These are phyloP conservation scores for Arachis stenosperma DNA, from an alignment of 306 rosid species.

Conservation along the genomic window DNA sequence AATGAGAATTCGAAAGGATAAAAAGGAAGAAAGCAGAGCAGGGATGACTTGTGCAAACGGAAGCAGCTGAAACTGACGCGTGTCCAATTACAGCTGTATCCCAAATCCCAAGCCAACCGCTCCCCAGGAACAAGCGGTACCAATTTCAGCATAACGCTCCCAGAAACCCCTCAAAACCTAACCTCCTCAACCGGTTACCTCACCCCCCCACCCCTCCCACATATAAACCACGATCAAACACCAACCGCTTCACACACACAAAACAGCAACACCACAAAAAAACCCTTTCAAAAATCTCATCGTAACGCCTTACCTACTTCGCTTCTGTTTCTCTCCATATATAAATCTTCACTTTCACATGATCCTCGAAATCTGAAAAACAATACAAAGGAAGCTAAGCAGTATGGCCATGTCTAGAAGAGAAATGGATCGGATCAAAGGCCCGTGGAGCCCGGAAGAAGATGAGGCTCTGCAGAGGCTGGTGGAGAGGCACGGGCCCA, in stretches of 20 bases:
- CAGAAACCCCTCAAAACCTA: conserved; percentile 3
- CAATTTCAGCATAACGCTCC: conserved; percentile 25
- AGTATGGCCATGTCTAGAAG: conserved; percentile 50
- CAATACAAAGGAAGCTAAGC: neutral
- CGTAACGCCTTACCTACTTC: neutral
- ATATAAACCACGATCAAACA: conserved; percentile 38
- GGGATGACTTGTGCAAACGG: conserved; percentile 42
- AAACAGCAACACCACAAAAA: neutral
- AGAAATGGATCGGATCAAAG: conserved; percentile 92
- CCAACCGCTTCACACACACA: neutral
- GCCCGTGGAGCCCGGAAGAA: conserved; percentile 98
- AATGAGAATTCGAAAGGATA: conserved; percentile 12
- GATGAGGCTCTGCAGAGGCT: conserved; percentile 69
- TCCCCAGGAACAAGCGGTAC: conserved; percentile 58
- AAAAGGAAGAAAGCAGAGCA: neutral
- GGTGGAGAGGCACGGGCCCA: conserved; percentile 76
- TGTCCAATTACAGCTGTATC: conserved; percentile 87
- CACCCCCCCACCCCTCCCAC: conserved; percentile 19
- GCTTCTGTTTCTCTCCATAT: too few species aligned
- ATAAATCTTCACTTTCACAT: neutral
- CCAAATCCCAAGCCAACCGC: conserved; percentile 64
- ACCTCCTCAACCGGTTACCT: conserved; percentile 73
- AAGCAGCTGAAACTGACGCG: conserved; percentile 61
- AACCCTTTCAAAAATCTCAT: neutral
- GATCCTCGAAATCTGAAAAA: neutral